Conservation (phyloP, 148 eudicot genomes). For the Diospyros kaki region DNA sequence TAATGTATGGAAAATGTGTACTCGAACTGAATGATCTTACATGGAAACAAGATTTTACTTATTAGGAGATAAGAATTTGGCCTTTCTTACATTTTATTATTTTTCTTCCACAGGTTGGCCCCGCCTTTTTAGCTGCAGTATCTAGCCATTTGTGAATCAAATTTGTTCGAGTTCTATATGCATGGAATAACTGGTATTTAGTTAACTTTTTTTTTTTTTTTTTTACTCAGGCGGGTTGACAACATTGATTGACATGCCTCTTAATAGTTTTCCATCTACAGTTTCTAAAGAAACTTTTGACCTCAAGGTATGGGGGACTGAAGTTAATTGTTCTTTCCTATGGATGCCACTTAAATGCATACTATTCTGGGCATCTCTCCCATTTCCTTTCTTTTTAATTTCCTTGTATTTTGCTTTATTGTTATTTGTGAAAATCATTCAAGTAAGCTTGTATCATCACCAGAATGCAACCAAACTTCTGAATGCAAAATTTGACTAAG, state of each 20-base stretch:
- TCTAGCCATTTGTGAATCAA: background rate
- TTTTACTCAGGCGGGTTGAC: slow-evolving; percentile 75
- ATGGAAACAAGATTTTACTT: background rate
- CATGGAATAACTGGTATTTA: background rate
- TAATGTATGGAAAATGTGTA: background rate
- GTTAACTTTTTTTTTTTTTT: background rate
- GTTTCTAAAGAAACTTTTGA: slow-evolving; percentile 74
- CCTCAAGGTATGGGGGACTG: slow-evolving; percentile 58
- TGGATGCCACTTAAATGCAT: too few relatives aligned
- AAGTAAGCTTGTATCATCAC: too few relatives aligned
- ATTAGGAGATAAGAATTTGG: background rate
- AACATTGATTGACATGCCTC: slow-evolving; percentile 95
- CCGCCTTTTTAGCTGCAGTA: background rate
- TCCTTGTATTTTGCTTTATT: too few relatives aligned
- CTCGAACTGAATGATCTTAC: background rate
- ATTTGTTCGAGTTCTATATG: background rate
- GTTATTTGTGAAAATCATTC: too few relatives aligned
- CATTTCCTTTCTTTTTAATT: too few relatives aligned
- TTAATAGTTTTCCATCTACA: slow-evolving; percentile 86
- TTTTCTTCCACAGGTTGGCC: background rate
- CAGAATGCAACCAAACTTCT: too few relatives aligned
- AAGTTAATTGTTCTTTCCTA: background rate
- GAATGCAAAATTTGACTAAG: too few relatives aligned
- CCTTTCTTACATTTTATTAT: background rate
- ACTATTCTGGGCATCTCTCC: too few relatives aligned